Evolutionary conservation across 768 basidiomycete genomes (phyloP), one percentile per base, ranked within the genome.

Genomic region (Cytidiella melzeri): DNA sequence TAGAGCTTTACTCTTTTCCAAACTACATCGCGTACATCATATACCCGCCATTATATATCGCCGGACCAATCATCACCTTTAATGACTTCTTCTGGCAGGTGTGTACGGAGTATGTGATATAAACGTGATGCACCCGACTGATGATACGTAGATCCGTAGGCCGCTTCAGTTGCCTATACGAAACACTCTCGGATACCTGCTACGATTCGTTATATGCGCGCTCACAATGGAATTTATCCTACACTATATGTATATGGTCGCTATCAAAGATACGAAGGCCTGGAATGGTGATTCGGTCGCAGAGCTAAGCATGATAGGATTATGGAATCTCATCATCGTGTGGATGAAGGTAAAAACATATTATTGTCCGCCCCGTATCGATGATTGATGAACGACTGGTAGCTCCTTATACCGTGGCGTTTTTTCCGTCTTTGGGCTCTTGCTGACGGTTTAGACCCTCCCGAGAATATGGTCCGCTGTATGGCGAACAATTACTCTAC

Each of bases 391-490:
- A n/a, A n/a, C n/a, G n/a, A 12, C 5, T 27, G 36, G 40, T 57
- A 97, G 94, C 80, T 97, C 19, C 72, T 97, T 37, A 79, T 97
- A 19, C 89, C 93, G 0, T 97, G 95, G 95, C 79, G 95, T 10
- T 96, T 96, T 72, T 98, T 97, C 73, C 87, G 94, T 2, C 69
- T 96, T 18, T 97, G 94, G 92, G 85, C 94, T 2, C 70, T 98
- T 19, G 64, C 80, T 5, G 90, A 92, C 58, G 90, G 89, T 0
- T 77, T 97, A 27, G 91, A 96, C 58, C 87, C 92, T 0, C 96
- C 95, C 0, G 96, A 99, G 66, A 99, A 99, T 66, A 96, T 97
- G 96, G 77, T 99, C 11, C 79, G 96, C n/a, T 98, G 96, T 61
- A 87, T 97, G 83, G 88, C 83, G 19, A 99, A 98, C 65, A 98